Percentiles rank a stretch among this genome's conserved stretches.
Conservation (phyloP, 2,329 filamentous ascomycete genomes). For the Aspergillus pseudotamarii region DNA sequence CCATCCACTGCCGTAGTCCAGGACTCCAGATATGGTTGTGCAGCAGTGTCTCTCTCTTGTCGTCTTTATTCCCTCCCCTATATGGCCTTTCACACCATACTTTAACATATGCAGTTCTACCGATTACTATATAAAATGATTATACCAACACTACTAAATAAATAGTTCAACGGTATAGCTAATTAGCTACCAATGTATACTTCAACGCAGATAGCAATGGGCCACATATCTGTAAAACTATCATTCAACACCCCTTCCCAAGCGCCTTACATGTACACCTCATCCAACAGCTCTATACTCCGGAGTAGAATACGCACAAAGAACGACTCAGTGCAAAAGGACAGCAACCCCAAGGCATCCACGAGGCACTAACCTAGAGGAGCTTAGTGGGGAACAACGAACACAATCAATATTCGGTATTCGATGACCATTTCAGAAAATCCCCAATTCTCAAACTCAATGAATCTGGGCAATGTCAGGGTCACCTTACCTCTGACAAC, state of each 20-base stretch:
- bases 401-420: no score
- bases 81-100: no score
- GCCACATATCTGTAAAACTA: neutral
- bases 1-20: no score
- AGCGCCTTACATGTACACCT: neutral
- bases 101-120: no score
- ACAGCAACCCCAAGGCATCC: neutral
- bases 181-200: neutral
- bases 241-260: neutral
- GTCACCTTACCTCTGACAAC: neutral
- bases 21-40: no score
- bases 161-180: neutral
- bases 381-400: neutral
- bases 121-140: no score
- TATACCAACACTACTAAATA: no score
- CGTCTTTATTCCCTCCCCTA: no score
- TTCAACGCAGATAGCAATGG: neutral
- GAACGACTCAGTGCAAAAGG: neutral
- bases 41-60: no score
- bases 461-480: neutral
- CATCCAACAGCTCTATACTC: neutral
- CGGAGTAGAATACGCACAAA: neutral
- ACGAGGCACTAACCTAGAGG: neutral
- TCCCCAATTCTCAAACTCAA: no score
- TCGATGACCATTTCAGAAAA: neutral